Evolutionary conservation across 2,329 filamentous ascomycete species (phyloP).

Genomic region (Lasiodiplodia theobromae): DNA sequence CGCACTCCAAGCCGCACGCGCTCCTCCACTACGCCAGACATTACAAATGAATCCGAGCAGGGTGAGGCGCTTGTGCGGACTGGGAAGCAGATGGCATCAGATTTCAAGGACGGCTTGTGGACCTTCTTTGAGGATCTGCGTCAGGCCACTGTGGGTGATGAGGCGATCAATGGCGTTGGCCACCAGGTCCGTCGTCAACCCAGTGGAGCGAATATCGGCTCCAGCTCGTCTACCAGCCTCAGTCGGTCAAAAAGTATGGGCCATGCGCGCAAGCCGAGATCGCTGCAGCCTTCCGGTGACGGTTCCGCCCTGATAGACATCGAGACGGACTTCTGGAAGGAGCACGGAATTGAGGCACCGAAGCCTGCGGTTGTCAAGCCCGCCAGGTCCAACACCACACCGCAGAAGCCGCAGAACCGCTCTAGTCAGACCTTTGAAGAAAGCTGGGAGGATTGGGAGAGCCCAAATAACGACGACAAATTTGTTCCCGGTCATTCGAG

Average conservation of each 20-base stretch:
- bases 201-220: conserved; percentile 16
- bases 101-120: conserved; percentile 88
- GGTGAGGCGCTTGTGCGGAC: conserved; percentile 48
- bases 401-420: conserved; percentile 47
- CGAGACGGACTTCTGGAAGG: conserved; percentile 53
- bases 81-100: conserved; percentile 81
- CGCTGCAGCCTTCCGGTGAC: conserved; percentile 31
- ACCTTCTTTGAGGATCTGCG: conserved; percentile 95
- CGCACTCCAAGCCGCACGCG: conserved; percentile 33
- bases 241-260: conserved; percentile 19
- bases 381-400: conserved; percentile 49
- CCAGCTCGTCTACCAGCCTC: conserved; percentile 16
- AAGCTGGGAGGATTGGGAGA: conserved; percentile 63
- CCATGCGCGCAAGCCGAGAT: conserved; percentile 17
- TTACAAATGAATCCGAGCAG: conserved; percentile 36
- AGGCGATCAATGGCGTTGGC: conserved; percentile 69
- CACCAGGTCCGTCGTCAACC: conserved; percentile 19
- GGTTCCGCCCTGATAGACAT: conserved; percentile 43
- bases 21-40: conserved; percentile 43
- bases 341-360: conserved; percentile 46
- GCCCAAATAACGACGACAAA: conserved; percentile 13
- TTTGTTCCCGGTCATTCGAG: conserved; percentile 50
- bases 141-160: conserved; percentile 95
- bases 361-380: conserved; percentile 39
- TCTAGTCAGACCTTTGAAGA: conserved; percentile 57